Conservation (phyloP, 2,329 filamentous ascomycete genomes). For the Fusarium humuli region DNA sequence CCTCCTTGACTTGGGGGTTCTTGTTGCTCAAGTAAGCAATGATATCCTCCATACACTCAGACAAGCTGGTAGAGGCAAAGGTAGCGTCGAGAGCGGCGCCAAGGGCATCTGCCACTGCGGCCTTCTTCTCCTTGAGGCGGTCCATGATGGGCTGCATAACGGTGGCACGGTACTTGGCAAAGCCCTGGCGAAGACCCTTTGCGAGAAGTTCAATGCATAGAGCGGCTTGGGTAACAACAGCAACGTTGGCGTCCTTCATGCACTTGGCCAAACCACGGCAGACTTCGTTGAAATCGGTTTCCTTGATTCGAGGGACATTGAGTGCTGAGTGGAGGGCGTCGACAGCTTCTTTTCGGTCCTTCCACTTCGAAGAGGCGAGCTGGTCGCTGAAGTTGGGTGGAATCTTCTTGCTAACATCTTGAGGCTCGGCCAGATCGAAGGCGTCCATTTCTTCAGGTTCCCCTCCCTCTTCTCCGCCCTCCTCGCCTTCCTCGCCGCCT, state of each 20-base stretch:
- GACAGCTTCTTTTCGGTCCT: slow-evolving; percentile 94
- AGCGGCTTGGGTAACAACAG: slow-evolving; percentile 91
- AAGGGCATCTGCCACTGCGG: slow-evolving; percentile 86
- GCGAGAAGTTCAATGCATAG: slow-evolving; percentile 92
- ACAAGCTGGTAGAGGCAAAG: slow-evolving; percentile 74
- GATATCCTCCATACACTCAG: slow-evolving; percentile 93
- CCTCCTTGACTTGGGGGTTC: slow-evolving; percentile 97
- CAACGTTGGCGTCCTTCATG: slow-evolving; percentile 99
- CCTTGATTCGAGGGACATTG: slow-evolving; percentile 91
- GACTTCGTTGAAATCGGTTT: slow-evolving; percentile 87
- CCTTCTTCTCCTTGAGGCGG: slow-evolving; percentile 97
- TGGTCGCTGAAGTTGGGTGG: slow-evolving; percentile 85
- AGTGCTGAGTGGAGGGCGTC: slow-evolving; percentile 81
- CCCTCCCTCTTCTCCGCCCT: slow-evolving; percentile 63
- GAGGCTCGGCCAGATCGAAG: slow-evolving; percentile 85
- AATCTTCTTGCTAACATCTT: slow-evolving; percentile 86
- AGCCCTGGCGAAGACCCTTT: slow-evolving; percentile 82
- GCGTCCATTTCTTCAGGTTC: slow-evolving; percentile 76
- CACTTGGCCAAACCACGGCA: slow-evolving; percentile 87
- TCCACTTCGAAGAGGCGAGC: slow-evolving; percentile 94
- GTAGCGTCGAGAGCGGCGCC: slow-evolving; percentile 83
- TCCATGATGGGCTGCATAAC: slow-evolving; percentile 94
- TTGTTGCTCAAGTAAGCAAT: slow-evolving; percentile 88
- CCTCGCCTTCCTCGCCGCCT: slow-evolving; percentile 69
- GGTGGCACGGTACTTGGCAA: slow-evolving; percentile 81